Base-by-base conservation (phyloP, 2,329 filamentous ascomycete species). In the Scedosporium boydii region DNA sequence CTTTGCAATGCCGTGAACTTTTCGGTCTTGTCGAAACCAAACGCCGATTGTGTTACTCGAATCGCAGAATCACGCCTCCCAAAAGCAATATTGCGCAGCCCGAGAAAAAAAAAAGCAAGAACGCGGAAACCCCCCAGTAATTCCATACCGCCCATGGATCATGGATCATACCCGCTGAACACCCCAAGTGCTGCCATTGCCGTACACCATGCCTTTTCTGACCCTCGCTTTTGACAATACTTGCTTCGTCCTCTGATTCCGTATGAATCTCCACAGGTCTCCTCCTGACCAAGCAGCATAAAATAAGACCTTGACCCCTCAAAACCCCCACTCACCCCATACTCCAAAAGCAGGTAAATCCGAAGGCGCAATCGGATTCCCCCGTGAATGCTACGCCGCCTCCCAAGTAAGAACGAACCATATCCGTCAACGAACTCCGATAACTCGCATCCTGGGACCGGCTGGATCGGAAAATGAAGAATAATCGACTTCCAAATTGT, bases 381-480 rank as follows among this genome's bases (percentile, higher is more conserved):
- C 34, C 34, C 34, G 10, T 14, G 10, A 38, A 38, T 48, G 18
- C 44, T 48, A 18, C 44, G 44, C 44, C 44, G 44, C 16, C 44
- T 48, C 9, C 18, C 6, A 55, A 55, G 23, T 29, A 23, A 27
- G 23, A 14, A 18, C 44, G 44, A 48, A 27, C 51, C 51, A 27
- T 23, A 14, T 14, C 51, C 51, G 10, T 29, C 23, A n/a, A 55
- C 23, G 4, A 26, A 55, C 51, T 14, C 51, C 51, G 21, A 18
- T 10, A 55, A 14, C 6, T 55, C 51, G 18, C 18, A 29, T 55
- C 12, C 23, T 18, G 12, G 51, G 23, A 27, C 51, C 51, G 51
- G 51, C 51, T 55, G 51, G 51, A 55, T 55, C 51, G 51, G 51
- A 55, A 48, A 55, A 14, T 55, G 18, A 55, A 55, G 51, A 55